Evolutionary conservation across 176 grass and related monocot species (phyloP), one percentile per base, ranked within the genome.

Genomic region (Eremochloa ophiuroides): DNA sequence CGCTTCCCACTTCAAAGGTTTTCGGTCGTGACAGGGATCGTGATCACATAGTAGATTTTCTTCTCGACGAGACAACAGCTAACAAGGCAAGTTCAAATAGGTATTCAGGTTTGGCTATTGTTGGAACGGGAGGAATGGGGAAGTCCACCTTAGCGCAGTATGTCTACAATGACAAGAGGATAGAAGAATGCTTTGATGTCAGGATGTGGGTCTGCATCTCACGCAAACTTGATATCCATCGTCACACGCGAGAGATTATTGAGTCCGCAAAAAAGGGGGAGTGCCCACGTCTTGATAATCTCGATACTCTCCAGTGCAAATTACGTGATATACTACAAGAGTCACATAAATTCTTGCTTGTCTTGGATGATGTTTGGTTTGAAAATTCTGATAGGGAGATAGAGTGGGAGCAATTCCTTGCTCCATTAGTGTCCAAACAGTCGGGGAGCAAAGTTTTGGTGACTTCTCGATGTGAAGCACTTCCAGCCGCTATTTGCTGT

Each of bases 141-240:
- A 79, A 85, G 5, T 78, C 83, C 25, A 85, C 83, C 0, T 20
- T 79, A 5, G 75, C 66, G 0, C 83, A 79, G 0, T n/a, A 29
- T 29, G 66, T 79, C 0, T 85, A 78, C 0, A 69, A 64, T 50
- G 18, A 85, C 7, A 6, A 62, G 0, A 78, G 15, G 29, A 6
- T 70, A 4, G 0, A 13, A 0, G 1, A 71, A 9, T 0, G 71
- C 78, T 85, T 85, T 78, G 74, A 77, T 62, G 20, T 47, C 48
- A 78, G 50, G 50, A 85, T 85, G 40, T 78, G 83, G 74, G 66
- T 85, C 6, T 60, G 74, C 25, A 78, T 85, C 50, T 85, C 83
- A 0, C 51, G 29, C 2, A 78, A 48, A 1, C 47, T 85, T 8
- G 74, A 85, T 50, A 29, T 85, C 0, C 47, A 4, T 28, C 64